phyloP scores from a whole-genome alignment of 768 basidiomycete species.

The Rhizopogon roseolus region DNA sequence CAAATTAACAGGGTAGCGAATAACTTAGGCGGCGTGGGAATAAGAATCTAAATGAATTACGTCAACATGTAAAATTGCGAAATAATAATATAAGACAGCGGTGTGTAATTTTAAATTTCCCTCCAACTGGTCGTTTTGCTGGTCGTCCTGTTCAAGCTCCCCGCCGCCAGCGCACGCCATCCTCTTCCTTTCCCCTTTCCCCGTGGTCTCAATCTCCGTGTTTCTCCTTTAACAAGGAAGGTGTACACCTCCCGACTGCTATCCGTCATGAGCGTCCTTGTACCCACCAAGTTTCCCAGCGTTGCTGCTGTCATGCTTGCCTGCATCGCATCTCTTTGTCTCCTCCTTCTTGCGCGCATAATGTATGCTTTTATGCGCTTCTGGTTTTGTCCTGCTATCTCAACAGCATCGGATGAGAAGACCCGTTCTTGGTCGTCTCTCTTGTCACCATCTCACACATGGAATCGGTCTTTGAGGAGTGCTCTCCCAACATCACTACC shows the following conservation, averaged over 20 bases:
- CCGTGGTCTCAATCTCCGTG: slow-evolving; percentile 21
- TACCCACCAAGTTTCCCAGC: slow-evolving; percentile 24
- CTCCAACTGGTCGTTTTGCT: slow-evolving; percentile 4
- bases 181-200: background rate
- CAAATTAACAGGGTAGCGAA: background rate
- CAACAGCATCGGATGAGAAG: slow-evolving; percentile 13
- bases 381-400: slow-evolving; percentile 18
- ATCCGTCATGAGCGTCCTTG: slow-evolving; percentile 25
- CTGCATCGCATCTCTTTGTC: slow-evolving; percentile 19
- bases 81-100: background rate
- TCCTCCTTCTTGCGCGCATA: slow-evolving; percentile 26
- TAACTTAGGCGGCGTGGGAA: background rate
- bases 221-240: slow-evolving; percentile 13
- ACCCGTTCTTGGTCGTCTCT: background rate
- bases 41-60: background rate
- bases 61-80: background rate
- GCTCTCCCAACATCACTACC: slow-evolving; percentile 23
- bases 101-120: background rate
- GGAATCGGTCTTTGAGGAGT: slow-evolving; percentile 16
- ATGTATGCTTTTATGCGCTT: slow-evolving; percentile 21
- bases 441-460: slow-evolving; percentile 6
- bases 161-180: slow-evolving; percentile 7
- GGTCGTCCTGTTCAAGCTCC: slow-evolving; percentile 9
- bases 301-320: slow-evolving; percentile 28
- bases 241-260: background rate